A percentile compares a stretch with the other conserved stretches of the same genome.
Conservation (phyloP, 2,329 filamentous ascomycete species). For the Calcarisporium arbuscula region DNA sequence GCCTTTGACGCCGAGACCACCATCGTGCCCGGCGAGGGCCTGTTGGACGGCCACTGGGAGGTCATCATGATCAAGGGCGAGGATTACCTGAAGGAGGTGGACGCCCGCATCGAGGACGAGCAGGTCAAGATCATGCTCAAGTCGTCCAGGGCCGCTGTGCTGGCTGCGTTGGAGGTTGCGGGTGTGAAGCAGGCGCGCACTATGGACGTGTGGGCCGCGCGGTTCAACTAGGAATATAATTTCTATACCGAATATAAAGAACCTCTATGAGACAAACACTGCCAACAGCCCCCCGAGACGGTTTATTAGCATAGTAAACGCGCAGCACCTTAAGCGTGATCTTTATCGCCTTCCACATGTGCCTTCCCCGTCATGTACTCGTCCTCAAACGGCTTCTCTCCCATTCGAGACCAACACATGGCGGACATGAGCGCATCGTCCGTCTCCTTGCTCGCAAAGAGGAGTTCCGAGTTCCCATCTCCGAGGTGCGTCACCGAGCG, state of each 20-base stretch:
- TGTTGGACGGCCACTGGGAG: constrained; percentile 44
- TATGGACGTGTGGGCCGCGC: constrained; percentile 36
- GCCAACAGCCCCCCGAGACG: too few relatives aligned
- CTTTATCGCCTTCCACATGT: not conserved
- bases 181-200: constrained; percentile 25
- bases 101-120: constrained; percentile 18
- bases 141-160: constrained; percentile 25
- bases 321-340: too few relatives aligned
- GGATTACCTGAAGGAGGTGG: constrained; percentile 25
- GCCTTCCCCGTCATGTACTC: constrained; percentile 8
- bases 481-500: constrained; percentile 37
- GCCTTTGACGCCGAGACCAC: constrained; percentile 24
- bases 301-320: too few relatives aligned
- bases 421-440: constrained; percentile 37
- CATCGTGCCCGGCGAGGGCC: constrained; percentile 28
- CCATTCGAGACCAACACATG: constrained; percentile 35
- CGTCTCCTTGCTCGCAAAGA: constrained; percentile 34
- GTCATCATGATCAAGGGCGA: constrained; percentile 23
- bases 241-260: too few relatives aligned
- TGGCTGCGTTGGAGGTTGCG: constrained; percentile 20
- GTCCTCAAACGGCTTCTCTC: constrained; percentile 39
- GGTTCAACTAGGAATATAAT: constrained; percentile 9
- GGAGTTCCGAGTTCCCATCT: constrained; percentile 35
- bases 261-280: too few relatives aligned
- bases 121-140: constrained; percentile 20